Evolutionary conservation across 495 filamentous ascomycete genomes (phyloP).

Genomic region (Physcia stellaris): DNA sequence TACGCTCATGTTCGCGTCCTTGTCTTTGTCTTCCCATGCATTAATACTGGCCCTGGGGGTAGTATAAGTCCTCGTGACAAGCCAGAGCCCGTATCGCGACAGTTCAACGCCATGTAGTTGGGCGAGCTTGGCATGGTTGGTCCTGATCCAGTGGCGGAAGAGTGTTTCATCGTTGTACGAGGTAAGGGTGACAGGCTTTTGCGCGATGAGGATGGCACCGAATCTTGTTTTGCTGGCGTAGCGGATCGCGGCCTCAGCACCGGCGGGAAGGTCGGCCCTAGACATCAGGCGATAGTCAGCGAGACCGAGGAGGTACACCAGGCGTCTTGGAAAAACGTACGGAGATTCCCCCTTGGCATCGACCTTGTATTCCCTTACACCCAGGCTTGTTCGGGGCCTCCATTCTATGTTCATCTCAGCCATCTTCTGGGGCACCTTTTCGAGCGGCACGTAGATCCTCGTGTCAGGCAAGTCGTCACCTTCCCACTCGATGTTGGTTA

Average conservation of each 20-base stretch:
- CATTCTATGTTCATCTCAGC: constrained; percentile 7
- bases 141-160: constrained; percentile 5
- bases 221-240: constrained; percentile 6
- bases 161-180: constrained; percentile 10
- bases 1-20: constrained; percentile 5
- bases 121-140: constrained; percentile 2
- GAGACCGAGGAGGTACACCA: background rate
- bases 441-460: too few species aligned
- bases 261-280: constrained; percentile 3
- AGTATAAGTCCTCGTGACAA: constrained; percentile 9
- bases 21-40: constrained; percentile 7
- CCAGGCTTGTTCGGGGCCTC: constrained; percentile 4
- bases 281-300: background rate
- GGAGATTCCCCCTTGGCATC: constrained; percentile 4
- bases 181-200: constrained; percentile 6
- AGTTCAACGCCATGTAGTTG: constrained; percentile 4
- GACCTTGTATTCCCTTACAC: constrained; percentile 5
- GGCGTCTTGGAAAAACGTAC: constrained; percentile 1
- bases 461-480: too few species aligned
- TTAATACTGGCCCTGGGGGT: constrained; percentile 6
- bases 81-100: constrained; percentile 6
- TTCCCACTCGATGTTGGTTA: constrained; percentile 5
- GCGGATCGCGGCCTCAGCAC: constrained; percentile 2
- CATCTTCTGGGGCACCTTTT: too few species aligned
- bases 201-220: constrained; percentile 9